A percentile compares a stretch with the other conserved stretches of the same genome.
These are phyloP conservation scores for Leucocoprinus leucothites DNA, from an alignment of 768 basidiomycete genomes.

Conservation along the genomic window DNA sequence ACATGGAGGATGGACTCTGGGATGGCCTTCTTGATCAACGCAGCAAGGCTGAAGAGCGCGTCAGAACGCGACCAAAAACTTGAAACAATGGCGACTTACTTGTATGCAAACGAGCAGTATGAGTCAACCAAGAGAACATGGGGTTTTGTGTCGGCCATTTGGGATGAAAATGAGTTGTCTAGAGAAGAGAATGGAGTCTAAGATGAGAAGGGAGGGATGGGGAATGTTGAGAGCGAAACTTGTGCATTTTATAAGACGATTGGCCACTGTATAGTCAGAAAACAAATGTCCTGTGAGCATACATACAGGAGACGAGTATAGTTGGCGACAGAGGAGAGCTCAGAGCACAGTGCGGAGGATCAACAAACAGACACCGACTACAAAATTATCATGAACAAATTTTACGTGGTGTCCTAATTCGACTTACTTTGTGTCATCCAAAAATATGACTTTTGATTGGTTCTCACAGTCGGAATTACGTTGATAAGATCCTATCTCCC, in stretches of 20 bases:
- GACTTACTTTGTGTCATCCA: background rate
- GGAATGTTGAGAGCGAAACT: background rate
- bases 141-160: constrained; percentile 38
- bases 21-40: constrained; percentile 61
- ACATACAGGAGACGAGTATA: background rate
- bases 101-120: constrained; percentile 85
- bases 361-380: no score
- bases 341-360: background rate
- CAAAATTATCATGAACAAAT: background rate
- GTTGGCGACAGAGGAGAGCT: background rate
- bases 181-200: background rate
- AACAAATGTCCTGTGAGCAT: background rate
- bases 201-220: background rate
- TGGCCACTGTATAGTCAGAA: background rate
- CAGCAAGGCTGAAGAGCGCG: constrained; percentile 53
- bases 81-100: constrained; percentile 43
- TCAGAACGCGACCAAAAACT: background rate
- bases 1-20: constrained; percentile 63
- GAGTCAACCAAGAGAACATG: constrained; percentile 76
- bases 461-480: no score
- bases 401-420: background rate
- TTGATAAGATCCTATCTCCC: no score
- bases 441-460: background rate
- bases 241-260: background rate
- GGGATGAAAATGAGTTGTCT: background rate